Evolutionary conservation across 352 stramenopile genomes (phyloP).

Genomic region (Elongisporangium undulatum): DNA sequence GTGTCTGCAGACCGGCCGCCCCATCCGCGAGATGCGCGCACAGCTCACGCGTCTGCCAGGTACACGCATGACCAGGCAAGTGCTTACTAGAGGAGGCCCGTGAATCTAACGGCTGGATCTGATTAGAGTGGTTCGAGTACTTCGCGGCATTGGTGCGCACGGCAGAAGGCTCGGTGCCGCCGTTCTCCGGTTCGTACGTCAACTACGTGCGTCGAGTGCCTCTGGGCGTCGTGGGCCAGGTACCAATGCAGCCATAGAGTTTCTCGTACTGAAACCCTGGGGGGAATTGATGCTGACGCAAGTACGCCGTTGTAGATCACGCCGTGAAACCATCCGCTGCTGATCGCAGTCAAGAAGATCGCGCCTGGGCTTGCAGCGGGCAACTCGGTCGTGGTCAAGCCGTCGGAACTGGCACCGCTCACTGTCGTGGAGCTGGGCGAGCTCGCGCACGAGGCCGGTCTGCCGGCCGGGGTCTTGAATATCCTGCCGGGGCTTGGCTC

Average conservation of each 20-base stretch:
- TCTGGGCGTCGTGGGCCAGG: conserved; percentile 56
- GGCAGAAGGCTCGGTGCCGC: conserved; percentile 54
- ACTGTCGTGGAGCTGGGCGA: conserved; percentile 43
- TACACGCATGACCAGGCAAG: conserved; percentile 4
- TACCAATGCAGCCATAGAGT: not conserved
- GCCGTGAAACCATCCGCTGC: conserved; percentile 79
- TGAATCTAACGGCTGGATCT: not conserved
- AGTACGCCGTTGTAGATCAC: conserved; percentile 35
- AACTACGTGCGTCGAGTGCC: conserved; percentile 54
- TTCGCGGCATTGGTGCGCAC: conserved; percentile 70
- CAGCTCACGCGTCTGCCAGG: conserved; percentile 37
- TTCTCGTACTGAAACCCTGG: not conserved
- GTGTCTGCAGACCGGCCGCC: conserved; percentile 52
- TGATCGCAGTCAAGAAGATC: conserved; percentile 78
- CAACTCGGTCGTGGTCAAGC: conserved; percentile 84
- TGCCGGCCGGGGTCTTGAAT: conserved; percentile 46
- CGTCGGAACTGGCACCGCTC: conserved; percentile 74
- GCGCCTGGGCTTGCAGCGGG: conserved; percentile 61
- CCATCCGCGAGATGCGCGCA: conserved; percentile 57
- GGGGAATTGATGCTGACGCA: not conserved
- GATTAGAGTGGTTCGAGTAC: conserved; percentile 79
- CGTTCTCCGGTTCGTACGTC: conserved; percentile 51
- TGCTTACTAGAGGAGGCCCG: too few relatives aligned
- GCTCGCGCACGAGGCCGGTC: conserved; percentile 25
- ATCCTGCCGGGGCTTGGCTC: conserved; percentile 32